Base-by-base conservation (phyloP, 208 protist species). In the Wallacemonas rigidus region DNA sequence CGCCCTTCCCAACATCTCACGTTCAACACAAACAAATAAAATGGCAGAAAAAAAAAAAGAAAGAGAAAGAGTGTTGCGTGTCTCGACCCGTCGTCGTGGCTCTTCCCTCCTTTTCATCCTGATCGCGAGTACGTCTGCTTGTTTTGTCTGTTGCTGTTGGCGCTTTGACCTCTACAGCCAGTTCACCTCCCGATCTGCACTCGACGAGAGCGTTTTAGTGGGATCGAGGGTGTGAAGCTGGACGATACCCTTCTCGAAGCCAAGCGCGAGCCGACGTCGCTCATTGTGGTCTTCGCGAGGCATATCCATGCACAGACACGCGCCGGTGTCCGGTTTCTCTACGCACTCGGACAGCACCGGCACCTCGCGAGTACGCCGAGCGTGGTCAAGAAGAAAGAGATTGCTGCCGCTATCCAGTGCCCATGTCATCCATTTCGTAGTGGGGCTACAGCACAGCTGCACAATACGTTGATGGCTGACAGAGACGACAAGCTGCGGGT, bases 221-320 rank as follows among this genome's bases (percentile, higher is more conserved):
- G 39, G 75, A 48, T 87, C 75, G 7, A 95, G 55, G 0, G 75
- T 79, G 74, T 95, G 86, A 45, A 95, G 64, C 80, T 95, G 87
- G 60, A 92, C 72, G 54, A 89, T 64, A 9, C 90, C 87, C 57
- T 91, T 89, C 54, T 89, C 86, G 67, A 92, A 93, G 12, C 90
- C 90, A 3, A 90, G 71, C n/a, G 81, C 86, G 17, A 95, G 63
- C 39, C 87, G 36, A 11, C 83, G 78, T 40, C 61, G 76, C n/a
- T 93, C 86, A 68, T 78, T 86, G 44, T 78, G 70, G 17, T 80
- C 83, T 57, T 85, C 83, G 5, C 72, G 51, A 6, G 88, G 80
- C 41, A 86, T 45, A 48, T 91, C 87, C 45, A 95, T 81, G 69
- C 82, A 88, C 15, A 82, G 77, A 69, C 87, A 93, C 15, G 67